phyloP scores from a whole-genome alignment of 176 grass and related monocot species.

The Juncus inflexus region DNA sequence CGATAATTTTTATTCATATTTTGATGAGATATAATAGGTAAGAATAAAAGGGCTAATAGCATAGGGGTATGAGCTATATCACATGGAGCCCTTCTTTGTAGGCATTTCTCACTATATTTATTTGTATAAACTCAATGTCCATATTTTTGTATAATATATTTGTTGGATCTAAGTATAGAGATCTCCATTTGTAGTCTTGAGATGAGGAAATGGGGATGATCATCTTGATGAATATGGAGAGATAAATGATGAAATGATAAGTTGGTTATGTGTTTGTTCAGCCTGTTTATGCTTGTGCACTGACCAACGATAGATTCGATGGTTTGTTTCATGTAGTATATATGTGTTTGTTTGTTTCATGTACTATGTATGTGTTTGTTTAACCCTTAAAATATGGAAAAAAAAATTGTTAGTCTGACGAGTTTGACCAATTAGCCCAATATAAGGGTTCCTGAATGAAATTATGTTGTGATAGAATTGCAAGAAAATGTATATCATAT shows the following conservation, averaged over 20 bases:
- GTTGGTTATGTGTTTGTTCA: conserved; percentile 13
- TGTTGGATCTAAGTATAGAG: neutral
- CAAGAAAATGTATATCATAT: conserved; percentile 10
- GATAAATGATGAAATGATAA: neutral
- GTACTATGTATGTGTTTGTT: neutral
- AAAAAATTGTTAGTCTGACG: neutral
- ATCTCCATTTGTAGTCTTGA: neutral
- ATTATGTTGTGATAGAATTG: too few relatives aligned
- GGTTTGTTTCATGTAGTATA: conserved; percentile 1
- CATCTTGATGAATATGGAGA: neutral
- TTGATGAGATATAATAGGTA: too few relatives aligned
- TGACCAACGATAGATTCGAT: conserved; percentile 22
- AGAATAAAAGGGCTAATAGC: neutral
- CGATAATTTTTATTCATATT: too few relatives aligned
- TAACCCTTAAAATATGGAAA: too few relatives aligned
- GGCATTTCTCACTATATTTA: neutral
- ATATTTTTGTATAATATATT: conserved; percentile 9
- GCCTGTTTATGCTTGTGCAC: conserved; percentile 14
- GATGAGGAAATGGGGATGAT: neutral
- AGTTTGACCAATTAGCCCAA: too few relatives aligned
- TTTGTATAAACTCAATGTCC: neutral
- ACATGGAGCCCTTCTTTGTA: conserved; percentile 21
- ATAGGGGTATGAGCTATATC: conserved; percentile 12
- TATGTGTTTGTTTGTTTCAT: conserved; percentile 1
- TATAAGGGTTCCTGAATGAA: too few relatives aligned